Conservation (phyloP, 257 asterid species). For the Galeopsis tetrahit region DNA sequence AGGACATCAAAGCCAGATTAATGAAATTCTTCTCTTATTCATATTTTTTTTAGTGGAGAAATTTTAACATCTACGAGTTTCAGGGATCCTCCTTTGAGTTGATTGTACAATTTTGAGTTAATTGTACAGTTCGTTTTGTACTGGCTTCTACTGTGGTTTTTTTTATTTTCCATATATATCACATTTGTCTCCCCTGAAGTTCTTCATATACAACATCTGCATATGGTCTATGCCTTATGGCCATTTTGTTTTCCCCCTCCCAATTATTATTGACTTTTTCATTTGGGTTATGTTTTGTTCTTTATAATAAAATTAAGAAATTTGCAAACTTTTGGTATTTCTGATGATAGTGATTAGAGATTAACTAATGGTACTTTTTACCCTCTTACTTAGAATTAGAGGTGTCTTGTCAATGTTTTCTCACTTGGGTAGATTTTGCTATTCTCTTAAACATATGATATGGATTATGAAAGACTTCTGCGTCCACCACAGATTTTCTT, state of each 20-base stretch:
- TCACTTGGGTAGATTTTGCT: neutral
- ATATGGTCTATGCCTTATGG: neutral
- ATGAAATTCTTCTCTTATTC: neutral
- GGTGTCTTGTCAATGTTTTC: neutral
- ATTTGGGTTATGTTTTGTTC: neutral
- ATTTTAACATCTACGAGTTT: neutral
- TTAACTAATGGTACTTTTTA: neutral
- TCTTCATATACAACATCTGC: neutral
- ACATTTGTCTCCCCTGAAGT: neutral
- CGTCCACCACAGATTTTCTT: neutral
- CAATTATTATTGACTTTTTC: constrained; percentile 16
- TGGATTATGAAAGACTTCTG: neutral
- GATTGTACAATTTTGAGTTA: neutral
- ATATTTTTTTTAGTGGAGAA: neutral
- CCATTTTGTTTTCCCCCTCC: neutral
- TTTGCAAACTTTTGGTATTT: neutral
- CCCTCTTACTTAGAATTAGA: neutral
- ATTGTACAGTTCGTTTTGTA: neutral
- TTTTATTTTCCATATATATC: neutral
- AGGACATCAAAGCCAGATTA: neutral
- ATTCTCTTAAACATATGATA: neutral
- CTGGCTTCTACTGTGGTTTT: neutral
- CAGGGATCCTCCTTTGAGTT: neutral
- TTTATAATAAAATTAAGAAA: neutral
- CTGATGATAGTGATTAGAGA: constrained; percentile 14